These are phyloP conservation scores for Aethionema arabicum DNA, from an alignment of 345 rosid genomes.

Conservation along the genomic window DNA sequence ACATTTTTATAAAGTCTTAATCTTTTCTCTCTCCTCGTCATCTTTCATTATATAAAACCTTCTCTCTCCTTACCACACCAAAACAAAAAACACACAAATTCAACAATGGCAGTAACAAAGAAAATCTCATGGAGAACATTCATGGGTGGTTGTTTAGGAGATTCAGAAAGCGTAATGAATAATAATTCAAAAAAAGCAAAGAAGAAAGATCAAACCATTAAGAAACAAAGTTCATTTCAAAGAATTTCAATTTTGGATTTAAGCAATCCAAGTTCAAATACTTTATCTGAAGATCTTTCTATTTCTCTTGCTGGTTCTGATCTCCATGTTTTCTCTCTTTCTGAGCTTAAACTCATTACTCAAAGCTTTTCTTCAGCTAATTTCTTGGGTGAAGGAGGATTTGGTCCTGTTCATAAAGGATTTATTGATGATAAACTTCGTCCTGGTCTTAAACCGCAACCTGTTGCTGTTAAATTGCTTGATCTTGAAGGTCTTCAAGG, in stretches of 20 bases:
- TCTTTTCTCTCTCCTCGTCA: conserved; percentile 7
- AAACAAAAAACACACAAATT: conserved; percentile 10
- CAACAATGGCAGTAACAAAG: conserved; percentile 53
- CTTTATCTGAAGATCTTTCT: conserved; percentile 68
- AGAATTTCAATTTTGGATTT: conserved; percentile 61
- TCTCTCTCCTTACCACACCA: conserved; percentile 4
- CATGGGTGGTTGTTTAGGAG: conserved; percentile 51
- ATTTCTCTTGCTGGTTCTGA: conserved; percentile 76
- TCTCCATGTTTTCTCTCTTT: conserved; percentile 61
- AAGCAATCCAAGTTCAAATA: conserved; percentile 61
- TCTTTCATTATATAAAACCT: conserved; percentile 24
- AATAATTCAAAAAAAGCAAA: conserved; percentile 31
- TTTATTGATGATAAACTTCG: conserved; percentile 84
- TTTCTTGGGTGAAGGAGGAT: conserved; percentile 89
- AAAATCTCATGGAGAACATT: conserved; percentile 54
- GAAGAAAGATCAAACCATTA: conserved; percentile 39
- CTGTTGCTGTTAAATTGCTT: conserved; percentile 82
- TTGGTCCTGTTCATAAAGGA: conserved; percentile 86
- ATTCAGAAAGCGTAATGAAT: conserved; percentile 23
- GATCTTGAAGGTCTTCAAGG: conserved; percentile 88
- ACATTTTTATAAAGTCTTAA: no score
- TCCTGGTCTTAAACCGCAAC: conserved; percentile 78
- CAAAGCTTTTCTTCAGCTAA: conserved; percentile 68
- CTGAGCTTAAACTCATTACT: conserved; percentile 76
- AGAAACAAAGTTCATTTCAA: conserved; percentile 59